Evolutionary conservation across 2,329 filamentous ascomycete genomes (phyloP), one percentile per base, ranked within the genome.

Genomic region (Corniculantispora saksenae): DNA sequence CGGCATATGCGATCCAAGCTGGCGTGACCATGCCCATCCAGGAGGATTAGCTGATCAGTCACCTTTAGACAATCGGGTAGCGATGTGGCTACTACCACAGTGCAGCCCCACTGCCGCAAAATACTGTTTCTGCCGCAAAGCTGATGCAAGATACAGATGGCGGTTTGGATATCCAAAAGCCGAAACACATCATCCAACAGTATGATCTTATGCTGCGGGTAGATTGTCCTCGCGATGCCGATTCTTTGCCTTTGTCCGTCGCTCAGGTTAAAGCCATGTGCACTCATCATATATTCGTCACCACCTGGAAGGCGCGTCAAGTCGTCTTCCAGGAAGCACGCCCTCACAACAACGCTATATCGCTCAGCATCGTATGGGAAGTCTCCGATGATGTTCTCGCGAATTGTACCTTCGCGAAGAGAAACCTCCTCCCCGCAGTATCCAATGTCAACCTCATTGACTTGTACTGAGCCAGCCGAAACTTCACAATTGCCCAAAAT

Each of bases 181-280:
- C 66, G 66, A 35, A 68, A 64, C 17, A 48, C 61, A 10, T 68
- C 67, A 13, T 68, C 67, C 0, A 68, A 21, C 17, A 67, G 3
- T 3, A 61, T 27, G 1, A 67, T 54, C 1, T 53, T 35, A 21
- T 27, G 61, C 1, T 58, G 64, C 5, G 61, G 29, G 15, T 67
- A 67, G 0, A 63, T 2, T 17, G 64, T 58, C 17, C 67, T 53
- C 0, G 66, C 67, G 27, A 68, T 53, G 3, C 61, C 59, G 9
- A 61, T 38, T 4, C 59, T 19, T 21, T 61, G 59, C 21, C 48
- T 29, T 10, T 61, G 59, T 3, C 47, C 59, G 13, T n/a, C 47
- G 13, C 48, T 61, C 8, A 61, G 15, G 43, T 45, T 54, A 2
- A 23, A 53, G 1, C 47, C 59, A 29, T 45, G 25, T 1, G 23